Conservation (phyloP, 768 basidiomycete species). For the Cystobasidium ongulense region DNA sequence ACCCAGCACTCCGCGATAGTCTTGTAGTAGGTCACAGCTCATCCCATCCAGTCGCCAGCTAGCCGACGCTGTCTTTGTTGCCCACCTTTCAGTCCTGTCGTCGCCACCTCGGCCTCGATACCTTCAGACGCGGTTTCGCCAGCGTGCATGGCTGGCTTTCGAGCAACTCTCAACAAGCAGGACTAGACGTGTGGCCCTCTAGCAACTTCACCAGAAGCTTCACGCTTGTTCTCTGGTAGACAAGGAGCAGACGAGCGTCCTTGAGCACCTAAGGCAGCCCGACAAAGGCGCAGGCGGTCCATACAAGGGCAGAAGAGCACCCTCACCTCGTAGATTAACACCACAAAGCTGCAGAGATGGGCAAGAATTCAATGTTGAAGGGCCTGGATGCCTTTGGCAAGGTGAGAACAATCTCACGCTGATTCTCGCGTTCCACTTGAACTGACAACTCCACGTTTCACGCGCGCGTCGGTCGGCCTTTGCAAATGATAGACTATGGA, state of each 20-base stretch:
- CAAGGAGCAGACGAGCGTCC: not conserved
- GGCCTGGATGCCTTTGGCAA: constrained; percentile 99
- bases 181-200: too few species aligned
- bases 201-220: too few species aligned
- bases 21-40: too few species aligned
- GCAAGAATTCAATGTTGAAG: constrained; percentile 51
- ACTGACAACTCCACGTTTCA: not conserved
- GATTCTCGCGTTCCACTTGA: not conserved
- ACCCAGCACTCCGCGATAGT: too few species aligned
- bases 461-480: not conserved
- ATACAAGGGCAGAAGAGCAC: not conserved
- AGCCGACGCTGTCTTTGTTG: not conserved
- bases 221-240: not conserved
- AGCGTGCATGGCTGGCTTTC: not conserved
- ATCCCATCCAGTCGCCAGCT: too few species aligned
- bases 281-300: not conserved
- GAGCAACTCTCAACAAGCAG: too few species aligned
- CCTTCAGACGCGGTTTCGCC: not conserved
- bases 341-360: not conserved
- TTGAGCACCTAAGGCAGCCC: too few species aligned
- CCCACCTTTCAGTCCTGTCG: not conserved
- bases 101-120: too few species aligned
- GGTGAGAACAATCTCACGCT: constrained; percentile 50
- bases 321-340: not conserved
- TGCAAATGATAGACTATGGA: constrained; percentile 71